phyloP scores from a whole-genome alignment of 495 filamentous ascomycete species.

The Tuber brumale region DNA sequence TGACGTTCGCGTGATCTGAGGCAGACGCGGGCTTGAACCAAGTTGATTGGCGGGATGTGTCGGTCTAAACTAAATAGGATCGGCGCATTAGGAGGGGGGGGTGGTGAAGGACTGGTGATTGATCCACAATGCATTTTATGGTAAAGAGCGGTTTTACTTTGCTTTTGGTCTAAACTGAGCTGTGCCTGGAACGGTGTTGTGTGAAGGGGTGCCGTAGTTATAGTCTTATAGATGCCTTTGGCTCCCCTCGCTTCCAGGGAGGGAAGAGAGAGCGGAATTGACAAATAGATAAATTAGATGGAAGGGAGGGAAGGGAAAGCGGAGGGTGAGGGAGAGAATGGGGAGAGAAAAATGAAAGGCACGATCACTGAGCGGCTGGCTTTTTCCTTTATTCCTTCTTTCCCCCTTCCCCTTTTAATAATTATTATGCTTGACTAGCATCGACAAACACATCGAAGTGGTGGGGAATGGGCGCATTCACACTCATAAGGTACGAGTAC shows the following conservation, averaged over 20 bases:
- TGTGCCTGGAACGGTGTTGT: not conserved
- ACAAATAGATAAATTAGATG: not conserved
- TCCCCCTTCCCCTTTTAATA: not conserved
- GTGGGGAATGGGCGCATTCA: not conserved
- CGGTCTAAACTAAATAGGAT: not conserved
- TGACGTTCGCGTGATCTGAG: not conserved
- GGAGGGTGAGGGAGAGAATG: not conserved
- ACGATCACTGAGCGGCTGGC: not conserved
- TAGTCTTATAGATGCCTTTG: not conserved
- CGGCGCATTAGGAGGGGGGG: not conserved
- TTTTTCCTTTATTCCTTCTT: not conserved
- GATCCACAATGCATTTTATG: slow-evolving; percentile 2
- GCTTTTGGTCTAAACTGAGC: not conserved
- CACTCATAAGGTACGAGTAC: not conserved
- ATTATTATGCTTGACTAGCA: not conserved
- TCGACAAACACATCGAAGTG: not conserved
- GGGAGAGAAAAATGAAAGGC: not conserved
- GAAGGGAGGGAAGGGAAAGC: not conserved
- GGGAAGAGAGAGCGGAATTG: not conserved
- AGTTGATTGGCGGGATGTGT: not conserved
- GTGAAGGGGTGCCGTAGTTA: not conserved
- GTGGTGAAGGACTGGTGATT: not conserved
- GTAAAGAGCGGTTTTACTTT: not conserved
- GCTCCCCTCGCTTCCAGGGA: not conserved
- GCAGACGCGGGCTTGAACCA: not conserved